Percentiles rank a stretch among this genome's conserved stretches.
These are phyloP conservation scores for Lactifluus pinguis DNA, from an alignment of 768 basidiomycete species.

Conservation along the genomic window DNA sequence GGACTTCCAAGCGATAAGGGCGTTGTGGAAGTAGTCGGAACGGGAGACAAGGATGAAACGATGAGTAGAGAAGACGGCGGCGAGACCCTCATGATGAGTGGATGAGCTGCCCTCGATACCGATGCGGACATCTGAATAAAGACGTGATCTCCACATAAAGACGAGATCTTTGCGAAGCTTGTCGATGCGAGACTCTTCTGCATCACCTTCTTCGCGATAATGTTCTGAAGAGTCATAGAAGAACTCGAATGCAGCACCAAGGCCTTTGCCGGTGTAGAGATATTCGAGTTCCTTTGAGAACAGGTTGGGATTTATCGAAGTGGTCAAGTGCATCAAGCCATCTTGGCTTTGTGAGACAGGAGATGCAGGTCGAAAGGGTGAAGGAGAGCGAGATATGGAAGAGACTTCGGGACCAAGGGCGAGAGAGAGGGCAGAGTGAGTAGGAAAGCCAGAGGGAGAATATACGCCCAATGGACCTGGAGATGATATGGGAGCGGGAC, in stretches of 20 bases:
- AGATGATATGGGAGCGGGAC: slow-evolving; percentile 45
- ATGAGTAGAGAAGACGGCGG: slow-evolving; percentile 84
- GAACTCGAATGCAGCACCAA: slow-evolving; percentile 83
- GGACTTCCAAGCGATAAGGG: slow-evolving; percentile 62
- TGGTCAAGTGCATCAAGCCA: slow-evolving; percentile 50
- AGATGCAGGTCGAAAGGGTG: slow-evolving; percentile 33
- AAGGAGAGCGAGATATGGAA: slow-evolving; percentile 36
- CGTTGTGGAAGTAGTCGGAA: slow-evolving; percentile 76
- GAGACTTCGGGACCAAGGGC: slow-evolving; percentile 36
- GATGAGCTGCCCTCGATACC: slow-evolving; percentile 62
- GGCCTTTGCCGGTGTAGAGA: slow-evolving; percentile 86
- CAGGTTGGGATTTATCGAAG: slow-evolving; percentile 64
- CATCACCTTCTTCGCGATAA: slow-evolving; percentile 34
- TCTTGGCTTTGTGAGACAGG: slow-evolving; percentile 31
- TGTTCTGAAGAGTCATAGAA: slow-evolving; percentile 57
- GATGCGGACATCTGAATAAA: slow-evolving; percentile 88
- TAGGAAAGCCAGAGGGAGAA: slow-evolving; percentile 39
- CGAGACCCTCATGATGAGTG: slow-evolving; percentile 55
- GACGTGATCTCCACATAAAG: slow-evolving; percentile 92
- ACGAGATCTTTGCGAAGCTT: slow-evolving; percentile 89
- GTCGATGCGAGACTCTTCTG: slow-evolving; percentile 56
- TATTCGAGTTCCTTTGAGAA: slow-evolving; percentile 91
- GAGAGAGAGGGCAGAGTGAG: slow-evolving; percentile 55
- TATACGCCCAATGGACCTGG: slow-evolving; percentile 34
- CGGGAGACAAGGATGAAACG: slow-evolving; percentile 88